phyloP scores from a whole-genome alignment of 495 filamentous ascomycete species.

The Diplogelasinospora grovesii region DNA sequence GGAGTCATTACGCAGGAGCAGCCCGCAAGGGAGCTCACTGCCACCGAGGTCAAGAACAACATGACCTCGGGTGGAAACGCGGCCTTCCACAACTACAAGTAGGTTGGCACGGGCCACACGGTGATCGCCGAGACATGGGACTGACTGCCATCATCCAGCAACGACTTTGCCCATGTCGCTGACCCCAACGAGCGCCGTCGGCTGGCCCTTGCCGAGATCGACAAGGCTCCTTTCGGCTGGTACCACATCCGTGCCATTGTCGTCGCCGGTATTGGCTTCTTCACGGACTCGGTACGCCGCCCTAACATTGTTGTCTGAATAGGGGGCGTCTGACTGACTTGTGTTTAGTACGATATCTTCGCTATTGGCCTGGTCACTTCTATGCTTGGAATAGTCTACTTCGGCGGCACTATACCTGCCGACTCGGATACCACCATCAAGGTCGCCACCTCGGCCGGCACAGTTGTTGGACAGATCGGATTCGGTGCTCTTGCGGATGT shows the following conservation, averaged over 20 bases:
- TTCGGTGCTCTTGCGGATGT: slow-evolving; percentile 79
- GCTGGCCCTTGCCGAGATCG: slow-evolving; percentile 65
- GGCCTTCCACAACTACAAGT: slow-evolving; percentile 66
- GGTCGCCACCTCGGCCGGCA: slow-evolving; percentile 78
- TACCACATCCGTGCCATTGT: slow-evolving; percentile 64
- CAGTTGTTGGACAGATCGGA: slow-evolving; percentile 74
- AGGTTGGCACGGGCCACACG: no score
- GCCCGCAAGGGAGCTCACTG: no score
- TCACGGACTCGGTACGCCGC: slow-evolving; percentile 76
- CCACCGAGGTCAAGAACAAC: slow-evolving; percentile 9
- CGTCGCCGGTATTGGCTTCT: slow-evolving; percentile 72
- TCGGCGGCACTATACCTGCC: slow-evolving; percentile 50
- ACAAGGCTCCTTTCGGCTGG: slow-evolving; percentile 72
- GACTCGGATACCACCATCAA: slow-evolving; percentile 78
- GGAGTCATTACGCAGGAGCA: no score
- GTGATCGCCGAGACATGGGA: no score
- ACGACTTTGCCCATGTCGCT: slow-evolving; percentile 55
- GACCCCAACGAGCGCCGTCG: slow-evolving; percentile 66
- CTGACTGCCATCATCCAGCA: no score
- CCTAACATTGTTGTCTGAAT: no score
- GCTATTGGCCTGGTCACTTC: slow-evolving; percentile 56
- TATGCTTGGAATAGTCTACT: slow-evolving; percentile 75
- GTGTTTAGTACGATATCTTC: slow-evolving; percentile 70
- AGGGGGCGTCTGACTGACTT: no score
- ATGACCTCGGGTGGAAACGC: slow-evolving; percentile 57